phyloP scores from a whole-genome alignment of 768 basidiomycete genomes.

The Strobilomyces confusus region DNA sequence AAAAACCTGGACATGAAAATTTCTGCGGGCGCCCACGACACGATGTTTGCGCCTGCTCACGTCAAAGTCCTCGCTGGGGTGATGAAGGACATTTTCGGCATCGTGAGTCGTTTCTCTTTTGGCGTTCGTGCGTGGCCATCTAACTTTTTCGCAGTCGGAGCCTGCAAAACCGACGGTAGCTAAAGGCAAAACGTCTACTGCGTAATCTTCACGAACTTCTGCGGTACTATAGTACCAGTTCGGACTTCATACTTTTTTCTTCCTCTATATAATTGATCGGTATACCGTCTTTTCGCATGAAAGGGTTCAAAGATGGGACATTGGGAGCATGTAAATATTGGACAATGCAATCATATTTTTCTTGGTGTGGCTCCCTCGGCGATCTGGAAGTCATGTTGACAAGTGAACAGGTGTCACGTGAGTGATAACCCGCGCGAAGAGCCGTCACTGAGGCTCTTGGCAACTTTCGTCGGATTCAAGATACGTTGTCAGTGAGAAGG shows the following conservation, averaged over 20 bases:
- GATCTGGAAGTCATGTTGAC: too few species aligned
- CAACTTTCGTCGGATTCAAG: too few species aligned
- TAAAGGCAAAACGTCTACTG: not conserved
- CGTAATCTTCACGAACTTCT: not conserved
- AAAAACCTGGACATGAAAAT: slow-evolving; percentile 27
- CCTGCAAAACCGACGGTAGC: not conserved
- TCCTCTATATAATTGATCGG: not conserved
- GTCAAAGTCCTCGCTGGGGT: slow-evolving; percentile 28
- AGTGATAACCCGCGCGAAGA: not conserved
- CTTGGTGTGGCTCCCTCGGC: not conserved
- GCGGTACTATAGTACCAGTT: not conserved
- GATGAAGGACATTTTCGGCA: slow-evolving; percentile 16
- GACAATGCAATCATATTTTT: not conserved
- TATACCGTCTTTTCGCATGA: not conserved
- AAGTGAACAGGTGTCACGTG: slow-evolving; percentile 9
- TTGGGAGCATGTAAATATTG: not conserved
- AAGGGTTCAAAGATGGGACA: not conserved
- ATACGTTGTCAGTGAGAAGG: not conserved
- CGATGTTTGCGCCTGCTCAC: slow-evolving; percentile 31
- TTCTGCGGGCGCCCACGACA: slow-evolving; percentile 26
- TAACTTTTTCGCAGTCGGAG: slow-evolving; percentile 1
- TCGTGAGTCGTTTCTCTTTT: slow-evolving; percentile 4
- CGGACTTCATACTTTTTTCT: not conserved
- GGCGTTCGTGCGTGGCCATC: not conserved
- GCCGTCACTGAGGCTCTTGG: too few species aligned